Percentiles rank a stretch among this genome's conserved stretches.
Conservation (phyloP, 805 yeast genomes). For the Cyberlindnera americana region DNA sequence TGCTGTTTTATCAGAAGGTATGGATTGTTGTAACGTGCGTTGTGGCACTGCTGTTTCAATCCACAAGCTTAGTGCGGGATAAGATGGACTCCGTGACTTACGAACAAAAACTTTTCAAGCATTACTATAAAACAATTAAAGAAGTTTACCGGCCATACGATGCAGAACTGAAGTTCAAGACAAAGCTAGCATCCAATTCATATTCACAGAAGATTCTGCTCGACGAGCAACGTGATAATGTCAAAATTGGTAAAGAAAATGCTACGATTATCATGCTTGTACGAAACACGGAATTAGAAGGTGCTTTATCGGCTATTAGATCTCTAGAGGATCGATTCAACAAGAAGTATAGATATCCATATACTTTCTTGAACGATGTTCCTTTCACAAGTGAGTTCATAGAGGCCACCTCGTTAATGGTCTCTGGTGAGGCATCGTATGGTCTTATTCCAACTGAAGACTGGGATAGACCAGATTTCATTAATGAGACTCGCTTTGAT, state of each 20-base stretch:
- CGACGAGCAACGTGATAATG: constrained; percentile 30
- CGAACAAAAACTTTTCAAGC: constrained; percentile 14
- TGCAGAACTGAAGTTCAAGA: constrained; percentile 18
- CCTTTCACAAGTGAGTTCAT: constrained; percentile 63
- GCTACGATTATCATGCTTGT: constrained; percentile 89
- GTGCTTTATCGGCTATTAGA: constrained; percentile 73
- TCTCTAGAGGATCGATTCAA: constrained; percentile 76
- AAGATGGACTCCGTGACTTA: constrained; percentile 21
- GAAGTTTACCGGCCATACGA: constrained; percentile 24
- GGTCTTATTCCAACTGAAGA: constrained; percentile 63
- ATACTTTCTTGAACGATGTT: constrained; percentile 77
- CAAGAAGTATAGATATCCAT: constrained; percentile 60
- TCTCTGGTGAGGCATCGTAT: constrained; percentile 61
- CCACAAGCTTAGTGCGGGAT: constrained; percentile 20
- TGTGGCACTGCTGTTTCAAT: constrained; percentile 19
- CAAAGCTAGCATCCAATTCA: constrained; percentile 39
- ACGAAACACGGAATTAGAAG: constrained; percentile 72
- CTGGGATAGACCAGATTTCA: constrained; percentile 76
- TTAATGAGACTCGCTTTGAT: constrained; percentile 55
- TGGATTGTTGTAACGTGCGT: constrained; percentile 27
- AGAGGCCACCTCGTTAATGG: constrained; percentile 56
- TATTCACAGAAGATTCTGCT: constrained; percentile 32
- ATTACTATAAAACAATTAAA: constrained; percentile 17
- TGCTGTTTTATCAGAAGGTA: constrained; percentile 27
- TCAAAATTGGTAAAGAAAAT: constrained; percentile 56